Percentiles rank a stretch among this genome's conserved stretches.
phyloP scores from a whole-genome alignment of 179 eudicot species.

The Beta corolliflora region DNA sequence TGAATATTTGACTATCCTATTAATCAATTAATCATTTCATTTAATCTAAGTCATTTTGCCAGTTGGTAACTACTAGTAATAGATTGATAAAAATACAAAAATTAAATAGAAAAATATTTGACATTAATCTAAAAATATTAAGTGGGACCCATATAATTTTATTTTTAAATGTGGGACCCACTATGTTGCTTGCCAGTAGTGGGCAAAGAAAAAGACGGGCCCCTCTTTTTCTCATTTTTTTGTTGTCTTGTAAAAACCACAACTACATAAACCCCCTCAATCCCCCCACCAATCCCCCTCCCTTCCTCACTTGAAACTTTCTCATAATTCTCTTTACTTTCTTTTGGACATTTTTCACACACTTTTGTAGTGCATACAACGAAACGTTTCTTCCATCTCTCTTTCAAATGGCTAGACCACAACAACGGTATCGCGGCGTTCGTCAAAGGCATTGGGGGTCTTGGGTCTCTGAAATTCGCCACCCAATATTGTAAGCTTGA shows the following conservation, averaged over 20 bases:
- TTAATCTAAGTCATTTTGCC: slow-evolving; percentile 21
- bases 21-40: slow-evolving; percentile 2
- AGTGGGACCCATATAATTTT: slow-evolving; percentile 11
- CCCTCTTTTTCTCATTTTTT: slow-evolving; percentile 2
- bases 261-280: slow-evolving; percentile 42
- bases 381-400: background rate
- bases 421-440: slow-evolving; percentile 43
- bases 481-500: slow-evolving; percentile 39
- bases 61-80: slow-evolving; percentile 25
- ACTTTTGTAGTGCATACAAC: slow-evolving; percentile 4
- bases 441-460: slow-evolving; percentile 52
- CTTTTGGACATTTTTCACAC: slow-evolving; percentile 21
- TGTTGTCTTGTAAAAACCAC: slow-evolving; percentile 27
- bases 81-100: slow-evolving; percentile 24
- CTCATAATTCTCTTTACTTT: background rate
- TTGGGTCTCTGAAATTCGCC: slow-evolving; percentile 51
- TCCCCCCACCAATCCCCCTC: slow-evolving; percentile 21
- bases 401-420: slow-evolving; percentile 36
- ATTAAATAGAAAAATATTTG: background rate
- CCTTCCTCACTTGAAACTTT: slow-evolving; percentile 17
- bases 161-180: slow-evolving; percentile 23
- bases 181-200: slow-evolving; percentile 41
- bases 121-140: background rate
- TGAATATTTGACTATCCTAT: slow-evolving; percentile 27
- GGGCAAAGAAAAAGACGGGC: slow-evolving; percentile 25